Evolutionary conservation across 805 yeast species (phyloP).

Genomic region (Pichia kluyveri): DNA sequence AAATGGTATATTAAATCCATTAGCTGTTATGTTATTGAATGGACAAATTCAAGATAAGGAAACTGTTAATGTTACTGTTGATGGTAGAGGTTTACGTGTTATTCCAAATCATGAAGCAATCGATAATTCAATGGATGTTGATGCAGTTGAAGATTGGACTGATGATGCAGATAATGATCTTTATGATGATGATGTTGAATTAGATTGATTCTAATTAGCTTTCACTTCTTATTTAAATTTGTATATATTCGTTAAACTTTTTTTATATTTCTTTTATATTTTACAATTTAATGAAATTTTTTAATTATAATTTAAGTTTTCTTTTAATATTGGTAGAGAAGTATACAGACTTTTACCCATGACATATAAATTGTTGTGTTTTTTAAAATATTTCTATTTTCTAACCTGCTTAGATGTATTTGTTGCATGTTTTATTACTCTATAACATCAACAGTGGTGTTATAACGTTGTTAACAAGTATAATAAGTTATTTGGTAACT

Average conservation of each 20-base stretch:
- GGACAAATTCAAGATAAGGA: constrained; percentile 89
- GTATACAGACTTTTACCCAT: neutral
- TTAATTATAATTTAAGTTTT: too few relatives aligned
- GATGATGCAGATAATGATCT: constrained; percentile 51
- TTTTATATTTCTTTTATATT: neutral
- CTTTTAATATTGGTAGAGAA: too few relatives aligned
- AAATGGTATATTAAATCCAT: constrained; percentile 71
- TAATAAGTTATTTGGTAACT: too few relatives aligned
- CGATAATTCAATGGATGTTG: constrained; percentile 42
- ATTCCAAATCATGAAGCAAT: constrained; percentile 74
- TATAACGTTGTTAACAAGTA: too few relatives aligned
- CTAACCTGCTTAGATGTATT: too few relatives aligned
- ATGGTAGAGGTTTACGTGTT: constrained; percentile 63
- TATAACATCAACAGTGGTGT: too few relatives aligned
- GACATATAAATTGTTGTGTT: neutral
- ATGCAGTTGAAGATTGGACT: constrained; percentile 51
- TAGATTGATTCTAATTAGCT: constrained; percentile 13
- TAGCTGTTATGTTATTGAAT: constrained; percentile 81
- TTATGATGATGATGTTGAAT: constrained; percentile 14
- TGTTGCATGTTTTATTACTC: too few relatives aligned
- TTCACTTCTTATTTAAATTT: too few relatives aligned
- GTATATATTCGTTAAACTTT: neutral
- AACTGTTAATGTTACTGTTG: constrained; percentile 54
- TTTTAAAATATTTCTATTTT: too few relatives aligned
- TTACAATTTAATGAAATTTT: too few relatives aligned